A percentile compares a stretch with the other conserved stretches of the same genome.
These are phyloP conservation scores for Colletotrichum melonis DNA, from an alignment of 2,329 filamentous ascomycete species.

Conservation along the genomic window DNA sequence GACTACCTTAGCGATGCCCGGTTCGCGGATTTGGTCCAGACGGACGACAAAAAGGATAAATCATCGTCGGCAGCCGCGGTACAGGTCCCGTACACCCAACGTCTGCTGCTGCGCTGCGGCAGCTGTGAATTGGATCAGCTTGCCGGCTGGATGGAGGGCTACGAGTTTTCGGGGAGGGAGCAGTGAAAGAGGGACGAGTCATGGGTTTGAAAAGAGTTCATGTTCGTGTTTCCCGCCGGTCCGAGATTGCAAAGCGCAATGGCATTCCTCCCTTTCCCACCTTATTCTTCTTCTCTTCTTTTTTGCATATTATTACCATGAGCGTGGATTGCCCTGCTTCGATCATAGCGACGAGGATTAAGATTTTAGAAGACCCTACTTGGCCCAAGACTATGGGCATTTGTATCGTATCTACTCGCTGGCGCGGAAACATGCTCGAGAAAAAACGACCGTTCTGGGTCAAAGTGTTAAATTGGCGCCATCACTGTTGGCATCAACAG, in stretches of 20 bases:
- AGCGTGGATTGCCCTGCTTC: not conserved
- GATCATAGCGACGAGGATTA: not conserved
- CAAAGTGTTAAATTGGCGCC: not conserved
- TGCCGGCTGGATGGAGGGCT: conserved; percentile 20
- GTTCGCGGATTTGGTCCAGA: not conserved
- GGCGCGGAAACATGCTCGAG: not conserved
- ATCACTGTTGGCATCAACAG: not conserved
- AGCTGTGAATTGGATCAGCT: conserved; percentile 28
- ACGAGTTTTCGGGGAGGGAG: not conserved
- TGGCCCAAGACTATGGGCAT: not conserved
- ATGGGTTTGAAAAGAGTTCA: not conserved
- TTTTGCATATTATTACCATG: not conserved
- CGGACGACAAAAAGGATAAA: not conserved
- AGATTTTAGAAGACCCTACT: not conserved
- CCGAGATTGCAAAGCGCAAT: not conserved
- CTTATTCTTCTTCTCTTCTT: not conserved
- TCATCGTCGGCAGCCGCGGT: not conserved
- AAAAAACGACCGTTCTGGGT: not conserved
- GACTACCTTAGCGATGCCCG: conserved; percentile 17
- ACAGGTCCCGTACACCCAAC: conserved; percentile 15
- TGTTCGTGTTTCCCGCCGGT: not conserved
- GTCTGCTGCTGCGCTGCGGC: conserved; percentile 25
- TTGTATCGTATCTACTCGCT: not conserved
- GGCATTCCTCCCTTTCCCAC: not conserved
- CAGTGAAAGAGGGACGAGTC: not conserved